phyloP scores from a whole-genome alignment of 2,329 filamentous ascomycete species.

The Septoria petroselini region DNA sequence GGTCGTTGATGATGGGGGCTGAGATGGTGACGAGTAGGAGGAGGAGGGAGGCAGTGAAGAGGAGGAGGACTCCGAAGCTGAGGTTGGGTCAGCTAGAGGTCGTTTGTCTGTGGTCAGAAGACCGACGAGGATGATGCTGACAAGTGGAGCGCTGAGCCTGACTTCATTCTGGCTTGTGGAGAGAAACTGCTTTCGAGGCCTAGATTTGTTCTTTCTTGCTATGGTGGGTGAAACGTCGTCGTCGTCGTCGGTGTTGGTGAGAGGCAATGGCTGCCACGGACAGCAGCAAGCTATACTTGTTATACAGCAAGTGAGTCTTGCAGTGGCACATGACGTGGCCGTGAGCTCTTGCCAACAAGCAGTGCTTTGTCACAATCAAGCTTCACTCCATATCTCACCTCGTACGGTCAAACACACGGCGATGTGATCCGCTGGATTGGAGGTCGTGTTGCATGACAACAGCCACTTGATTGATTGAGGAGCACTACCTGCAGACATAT shows the following conservation, averaged over 20 bases:
- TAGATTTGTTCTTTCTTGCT: too few relatives aligned
- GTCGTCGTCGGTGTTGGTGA: too few relatives aligned
- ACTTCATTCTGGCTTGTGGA: slow-evolving; percentile 1
- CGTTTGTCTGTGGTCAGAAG: too few relatives aligned
- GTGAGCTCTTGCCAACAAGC: slow-evolving; percentile 5
- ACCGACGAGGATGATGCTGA: too few relatives aligned
- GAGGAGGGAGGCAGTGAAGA: slow-evolving; percentile 53
- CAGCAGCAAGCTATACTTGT: not conserved
- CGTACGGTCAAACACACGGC: not conserved
- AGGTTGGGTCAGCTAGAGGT: too few relatives aligned
- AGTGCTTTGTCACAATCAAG: slow-evolving; percentile 6
- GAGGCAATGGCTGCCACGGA: not conserved
- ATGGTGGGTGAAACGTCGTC: too few relatives aligned
- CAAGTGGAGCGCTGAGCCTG: slow-evolving; percentile 8
- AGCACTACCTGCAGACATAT: not conserved
- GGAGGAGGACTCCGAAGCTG: slow-evolving; percentile 18
- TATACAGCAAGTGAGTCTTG: slow-evolving; percentile 3
- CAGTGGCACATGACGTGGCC: slow-evolving; percentile 9
- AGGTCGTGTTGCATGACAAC: not conserved
- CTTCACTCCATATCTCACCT: slow-evolving; percentile 4
- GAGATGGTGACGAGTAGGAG: slow-evolving; percentile 59
- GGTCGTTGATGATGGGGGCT: slow-evolving; percentile 56
- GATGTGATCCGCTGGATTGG: not conserved
- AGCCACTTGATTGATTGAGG: too few relatives aligned
- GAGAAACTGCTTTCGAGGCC: not conserved